Evolutionary conservation across 306 rosid genomes (phyloP), one percentile per base, ranked within the genome.

Genomic region (Vigna nakashimae): DNA sequence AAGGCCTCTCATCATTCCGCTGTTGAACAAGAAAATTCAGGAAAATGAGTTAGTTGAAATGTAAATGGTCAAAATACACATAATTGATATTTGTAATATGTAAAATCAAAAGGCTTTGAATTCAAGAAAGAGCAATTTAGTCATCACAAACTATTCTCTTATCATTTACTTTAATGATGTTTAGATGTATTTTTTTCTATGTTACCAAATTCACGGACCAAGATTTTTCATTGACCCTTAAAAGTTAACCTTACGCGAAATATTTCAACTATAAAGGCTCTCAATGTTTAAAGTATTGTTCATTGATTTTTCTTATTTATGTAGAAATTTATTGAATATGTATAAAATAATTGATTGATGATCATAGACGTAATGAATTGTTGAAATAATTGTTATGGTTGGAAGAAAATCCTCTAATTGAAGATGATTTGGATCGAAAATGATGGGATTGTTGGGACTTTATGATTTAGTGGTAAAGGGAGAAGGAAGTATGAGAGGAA

Each of bases 31-130:
- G 16, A 69, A 51, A 17, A 17, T 71, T 32, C 50, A 6, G 12
- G 5, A 30, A 30, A 30, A 2, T 30, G 32, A 51, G 63, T 30
- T 32, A 10, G 75, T 51, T 32, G 64, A 52, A 48, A 69, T 50
- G 75, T 10, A 5, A 49, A 49, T 34, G 30, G 48, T 70, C 75
- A 11, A 32, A 69, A 69, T 48, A 69, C 34, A 53, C 53, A 52
- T 18, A 1, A 32, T 34, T 51, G 75, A 20, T 32, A 16, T 22
- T 7, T n/a, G 56, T n/a, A 52, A 52, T 52, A 10, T 43, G 1
- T 43, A 7, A 24, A 53, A 53, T 53, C 59, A 53, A 32, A 16
- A 53, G 34, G 28, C 50, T 34, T 71, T 71, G 65, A 36, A 71
- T 71, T 2, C 9, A 32, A 11, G 18, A 10, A 38, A 52, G 18